A percentile compares a stretch with the other conserved stretches of the same genome.
phyloP scores from a whole-genome alignment of 768 basidiomycete species.

The Calocera viscosa region DNA sequence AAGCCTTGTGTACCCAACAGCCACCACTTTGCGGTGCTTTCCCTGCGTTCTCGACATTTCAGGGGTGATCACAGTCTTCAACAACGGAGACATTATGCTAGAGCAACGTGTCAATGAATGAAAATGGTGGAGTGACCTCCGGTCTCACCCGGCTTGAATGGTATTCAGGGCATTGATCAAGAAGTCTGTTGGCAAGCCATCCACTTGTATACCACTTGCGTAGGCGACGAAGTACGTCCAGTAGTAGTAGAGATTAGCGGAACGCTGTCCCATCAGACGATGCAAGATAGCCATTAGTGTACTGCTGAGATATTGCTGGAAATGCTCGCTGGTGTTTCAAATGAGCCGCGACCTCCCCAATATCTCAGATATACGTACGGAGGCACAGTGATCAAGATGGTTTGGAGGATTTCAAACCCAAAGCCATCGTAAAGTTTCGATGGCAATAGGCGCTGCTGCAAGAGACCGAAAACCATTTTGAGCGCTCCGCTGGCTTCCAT shows the following conservation, averaged over 20 bases:
- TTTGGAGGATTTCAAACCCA: slow-evolving; percentile 81
- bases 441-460: slow-evolving; percentile 80
- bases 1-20: slow-evolving; percentile 65
- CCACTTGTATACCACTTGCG: slow-evolving; percentile 58
- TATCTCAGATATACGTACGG: slow-evolving; percentile 42
- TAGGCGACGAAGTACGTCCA: slow-evolving; percentile 71
- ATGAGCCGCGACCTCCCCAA: neutral
- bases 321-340: slow-evolving; percentile 37
- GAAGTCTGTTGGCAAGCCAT: slow-evolving; percentile 65
- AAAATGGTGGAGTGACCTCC: neutral
- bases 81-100: slow-evolving; percentile 69
- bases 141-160: slow-evolving; percentile 67
- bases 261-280: slow-evolving; percentile 77
- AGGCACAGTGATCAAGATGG: slow-evolving; percentile 57
- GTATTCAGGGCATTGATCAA: slow-evolving; percentile 65
- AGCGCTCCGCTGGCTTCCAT: slow-evolving; percentile 65
- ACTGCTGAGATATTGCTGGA: slow-evolving; percentile 63
- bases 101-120: slow-evolving; percentile 13
- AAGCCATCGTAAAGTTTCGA: slow-evolving; percentile 78
- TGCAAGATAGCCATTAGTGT: slow-evolving; percentile 63
- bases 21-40: slow-evolving; percentile 75
- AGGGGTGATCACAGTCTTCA: slow-evolving; percentile 63
- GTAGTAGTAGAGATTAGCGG: slow-evolving; percentile 72
- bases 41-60: slow-evolving; percentile 67
- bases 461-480: slow-evolving; percentile 66